Evolutionary conservation across 768 basidiomycete genomes (phyloP).

Genomic region (Botryobasidium botryosum): DNA sequence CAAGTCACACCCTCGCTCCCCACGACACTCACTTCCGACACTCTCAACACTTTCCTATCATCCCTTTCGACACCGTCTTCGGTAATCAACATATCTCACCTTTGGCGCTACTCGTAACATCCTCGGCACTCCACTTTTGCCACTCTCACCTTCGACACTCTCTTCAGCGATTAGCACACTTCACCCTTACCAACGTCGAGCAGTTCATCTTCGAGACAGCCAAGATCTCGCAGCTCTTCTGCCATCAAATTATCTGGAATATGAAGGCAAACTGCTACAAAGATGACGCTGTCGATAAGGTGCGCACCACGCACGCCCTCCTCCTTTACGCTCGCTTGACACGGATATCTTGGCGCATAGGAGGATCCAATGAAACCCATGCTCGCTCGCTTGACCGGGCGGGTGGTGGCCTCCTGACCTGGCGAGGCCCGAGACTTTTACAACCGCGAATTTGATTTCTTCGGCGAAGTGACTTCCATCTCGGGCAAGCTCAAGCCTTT

Average conservation of each 20-base stretch:
- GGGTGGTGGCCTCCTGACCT: slow-evolving; percentile 70
- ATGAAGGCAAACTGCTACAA: slow-evolving; percentile 98
- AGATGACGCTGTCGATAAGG: slow-evolving; percentile 75
- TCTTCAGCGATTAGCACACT: no score
- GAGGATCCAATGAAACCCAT: slow-evolving; percentile 90
- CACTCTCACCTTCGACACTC: no score
- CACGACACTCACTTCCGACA: no score
- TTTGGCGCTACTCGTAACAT: no score
- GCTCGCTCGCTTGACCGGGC: slow-evolving; percentile 72
- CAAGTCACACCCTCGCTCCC: no score
- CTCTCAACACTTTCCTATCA: no score
- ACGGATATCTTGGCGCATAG: no score
- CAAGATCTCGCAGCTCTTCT: slow-evolving; percentile 92
- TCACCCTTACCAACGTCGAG: no score
- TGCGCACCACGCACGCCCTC: slow-evolving; percentile 21
- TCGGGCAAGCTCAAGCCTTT: slow-evolving; percentile 94
- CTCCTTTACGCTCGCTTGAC: no score
- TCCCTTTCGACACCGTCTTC: no score
- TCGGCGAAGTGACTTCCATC: slow-evolving; percentile 92
- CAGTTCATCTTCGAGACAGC: slow-evolving; percentile 95
- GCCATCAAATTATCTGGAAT: slow-evolving; percentile 99
- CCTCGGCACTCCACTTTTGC: no score
- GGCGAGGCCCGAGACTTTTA: slow-evolving; percentile 82
- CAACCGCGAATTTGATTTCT: slow-evolving; percentile 89
- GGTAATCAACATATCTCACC: no score